Conservation (phyloP, 345 rosid species). For the Boechera divaricarpa region DNA sequence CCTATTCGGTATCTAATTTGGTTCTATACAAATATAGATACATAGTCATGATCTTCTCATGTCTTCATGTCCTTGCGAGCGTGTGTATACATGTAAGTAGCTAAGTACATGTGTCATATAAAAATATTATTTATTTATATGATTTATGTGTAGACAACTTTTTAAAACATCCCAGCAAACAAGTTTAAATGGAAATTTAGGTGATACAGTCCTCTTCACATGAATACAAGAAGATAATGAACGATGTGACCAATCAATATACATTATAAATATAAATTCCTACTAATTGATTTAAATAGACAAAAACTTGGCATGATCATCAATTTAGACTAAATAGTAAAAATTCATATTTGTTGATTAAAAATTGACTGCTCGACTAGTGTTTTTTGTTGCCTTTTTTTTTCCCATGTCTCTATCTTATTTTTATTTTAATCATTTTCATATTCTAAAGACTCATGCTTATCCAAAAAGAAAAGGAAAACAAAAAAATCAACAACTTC, state of each 20-base stretch:
- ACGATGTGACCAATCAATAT: slow-evolving; percentile 15
- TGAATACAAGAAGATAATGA: slow-evolving; percentile 31
- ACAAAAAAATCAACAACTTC: slow-evolving; percentile 30
- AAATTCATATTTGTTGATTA: neutral
- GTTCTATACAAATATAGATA: slow-evolving; percentile 23
- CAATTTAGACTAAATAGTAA: slow-evolving; percentile 22
- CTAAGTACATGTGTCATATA: slow-evolving; percentile 30
- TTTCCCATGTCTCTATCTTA: slow-evolving; percentile 10
- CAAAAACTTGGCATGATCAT: slow-evolving; percentile 26
- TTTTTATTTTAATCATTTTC: slow-evolving; percentile 31
- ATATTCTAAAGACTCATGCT: slow-evolving; percentile 36
- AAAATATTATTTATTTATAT: slow-evolving; percentile 4
- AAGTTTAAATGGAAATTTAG: slow-evolving; percentile 49
- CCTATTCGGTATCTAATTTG: slow-evolving; percentile 35
- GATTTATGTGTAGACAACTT: slow-evolving; percentile 22
- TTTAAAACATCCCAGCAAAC: slow-evolving; percentile 35
- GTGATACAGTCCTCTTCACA: slow-evolving; percentile 34
- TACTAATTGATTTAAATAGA: neutral
- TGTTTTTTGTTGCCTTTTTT: slow-evolving; percentile 17
- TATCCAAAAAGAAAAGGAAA: slow-evolving; percentile 35
- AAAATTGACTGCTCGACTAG: slow-evolving; percentile 23
- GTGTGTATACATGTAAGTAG: slow-evolving; percentile 28
- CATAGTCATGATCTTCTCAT: slow-evolving; percentile 34
- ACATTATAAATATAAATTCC: neutral
- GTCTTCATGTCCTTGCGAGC: slow-evolving; percentile 32